Conservation (phyloP, 2,329 filamentous ascomycete genomes). For the Ophiostoma piceae region DNA sequence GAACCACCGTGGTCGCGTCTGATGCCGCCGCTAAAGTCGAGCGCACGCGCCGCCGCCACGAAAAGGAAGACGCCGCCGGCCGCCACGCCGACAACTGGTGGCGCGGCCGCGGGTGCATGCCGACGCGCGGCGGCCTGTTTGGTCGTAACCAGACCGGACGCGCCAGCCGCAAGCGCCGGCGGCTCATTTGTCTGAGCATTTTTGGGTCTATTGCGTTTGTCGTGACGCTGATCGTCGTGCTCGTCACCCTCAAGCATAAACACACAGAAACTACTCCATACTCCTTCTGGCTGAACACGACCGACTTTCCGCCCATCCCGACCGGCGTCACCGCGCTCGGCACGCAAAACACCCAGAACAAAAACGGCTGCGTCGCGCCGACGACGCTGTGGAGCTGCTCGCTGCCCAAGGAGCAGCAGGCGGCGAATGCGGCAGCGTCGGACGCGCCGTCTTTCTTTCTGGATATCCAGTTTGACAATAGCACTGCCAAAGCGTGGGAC, state of each 20-base stretch:
- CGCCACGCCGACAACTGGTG: conserved; percentile 56
- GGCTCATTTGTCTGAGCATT: conserved; percentile 51
- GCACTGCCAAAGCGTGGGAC: conserved; percentile 49
- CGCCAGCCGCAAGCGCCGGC: conserved; percentile 58
- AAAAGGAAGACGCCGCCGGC: conserved; percentile 61
- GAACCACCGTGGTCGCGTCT: conserved; percentile 35
- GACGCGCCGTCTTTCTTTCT: conserved; percentile 75
- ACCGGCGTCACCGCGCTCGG: conserved; percentile 77
- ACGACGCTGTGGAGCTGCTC: conserved; percentile 80
- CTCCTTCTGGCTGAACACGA: conserved; percentile 75
- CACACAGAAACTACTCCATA: conserved; percentile 33
- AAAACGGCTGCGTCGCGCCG: conserved; percentile 64
- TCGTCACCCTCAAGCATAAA: conserved; percentile 33
- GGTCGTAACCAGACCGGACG: conserved; percentile 55
- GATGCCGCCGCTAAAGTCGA: conserved; percentile 42
- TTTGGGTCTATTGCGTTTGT: conserved; percentile 47
- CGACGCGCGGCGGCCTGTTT: conserved; percentile 55
- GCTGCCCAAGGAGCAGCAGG: conserved; percentile 71
- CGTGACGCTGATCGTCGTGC: conserved; percentile 43
- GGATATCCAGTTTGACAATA: conserved; percentile 68
- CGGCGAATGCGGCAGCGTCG: conserved; percentile 54
- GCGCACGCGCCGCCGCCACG: conserved; percentile 50
- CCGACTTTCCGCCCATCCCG: conserved; percentile 78
- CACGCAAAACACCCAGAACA: conserved; percentile 59
- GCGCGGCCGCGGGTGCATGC: conserved; percentile 60